phyloP scores from a whole-genome alignment of 106 monocot species.

The Dioscorea alata region DNA sequence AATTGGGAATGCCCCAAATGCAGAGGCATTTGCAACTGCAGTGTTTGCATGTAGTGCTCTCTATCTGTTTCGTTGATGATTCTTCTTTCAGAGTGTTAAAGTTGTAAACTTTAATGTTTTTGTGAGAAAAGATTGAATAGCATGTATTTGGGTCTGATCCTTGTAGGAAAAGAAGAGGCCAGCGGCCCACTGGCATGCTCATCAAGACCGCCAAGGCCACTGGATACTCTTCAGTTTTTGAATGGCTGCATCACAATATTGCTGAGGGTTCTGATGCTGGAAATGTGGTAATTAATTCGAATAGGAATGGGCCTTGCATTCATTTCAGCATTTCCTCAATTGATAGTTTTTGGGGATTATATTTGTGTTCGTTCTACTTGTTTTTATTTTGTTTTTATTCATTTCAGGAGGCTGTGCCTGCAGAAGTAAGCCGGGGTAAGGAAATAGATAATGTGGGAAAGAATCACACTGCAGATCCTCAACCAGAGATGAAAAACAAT shows the following conservation, averaged over 20 bases:
- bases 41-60: constrained; percentile 44
- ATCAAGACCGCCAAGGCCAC: constrained; percentile 49
- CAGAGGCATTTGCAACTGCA: constrained; percentile 71
- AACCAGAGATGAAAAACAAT: background rate
- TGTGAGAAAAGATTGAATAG: background rate
- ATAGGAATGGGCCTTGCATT: background rate
- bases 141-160: background rate
- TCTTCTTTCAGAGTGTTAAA: background rate
- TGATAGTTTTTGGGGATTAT: background rate
- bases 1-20: constrained; percentile 72
- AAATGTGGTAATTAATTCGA: background rate
- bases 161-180: constrained; percentile 69
- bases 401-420: background rate
- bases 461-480: background rate
- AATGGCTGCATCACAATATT: constrained; percentile 30
- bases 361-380: background rate
- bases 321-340: background rate
- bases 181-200: constrained; percentile 69
- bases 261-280: background rate
- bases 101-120: background rate
- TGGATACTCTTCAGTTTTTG: constrained; percentile 63
- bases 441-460: background rate
- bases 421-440: background rate
- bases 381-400: background rate
- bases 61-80: background rate